A percentile compares a stretch with the other conserved stretches of the same genome.
These are phyloP conservation scores for Stentor roeselii DNA, from an alignment of 73 alveolate genomes.

Conservation along the genomic window DNA sequence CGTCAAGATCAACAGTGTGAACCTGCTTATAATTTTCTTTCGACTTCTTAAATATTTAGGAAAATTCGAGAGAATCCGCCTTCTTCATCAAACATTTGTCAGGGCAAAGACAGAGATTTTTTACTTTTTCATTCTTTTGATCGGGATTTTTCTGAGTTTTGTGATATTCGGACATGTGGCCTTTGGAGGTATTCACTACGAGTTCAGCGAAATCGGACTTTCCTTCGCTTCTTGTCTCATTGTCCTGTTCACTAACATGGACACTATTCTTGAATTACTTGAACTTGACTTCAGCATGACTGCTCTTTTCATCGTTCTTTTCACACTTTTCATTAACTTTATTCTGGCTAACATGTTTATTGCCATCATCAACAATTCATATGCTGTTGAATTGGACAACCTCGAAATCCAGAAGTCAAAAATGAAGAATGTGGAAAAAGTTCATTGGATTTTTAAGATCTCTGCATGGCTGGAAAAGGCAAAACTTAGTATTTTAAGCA, in stretches of 20 bases:
- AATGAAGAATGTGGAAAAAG: not conserved
- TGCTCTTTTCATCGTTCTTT: conserved; percentile 8
- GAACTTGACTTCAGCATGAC: not conserved
- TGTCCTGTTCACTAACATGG: conserved; percentile 20
- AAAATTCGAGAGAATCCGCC: conserved; percentile 54
- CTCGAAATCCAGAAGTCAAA: not conserved
- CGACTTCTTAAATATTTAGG: conserved; percentile 56
- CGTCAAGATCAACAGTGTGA: conserved; percentile 35
- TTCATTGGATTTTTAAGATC: not conserved
- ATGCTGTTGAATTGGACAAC: not conserved
- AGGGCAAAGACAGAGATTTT: conserved; percentile 56
- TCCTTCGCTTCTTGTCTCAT: conserved; percentile 18
- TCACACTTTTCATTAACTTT: conserved; percentile 10
- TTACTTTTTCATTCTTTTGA: conserved; percentile 55
- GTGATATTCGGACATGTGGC: conserved; percentile 54
- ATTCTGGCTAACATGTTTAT: conserved; percentile 24
- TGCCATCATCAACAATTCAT: conserved; percentile 13
- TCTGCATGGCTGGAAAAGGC: not conserved
- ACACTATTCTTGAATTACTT: not conserved
- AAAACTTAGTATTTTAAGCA: not conserved
- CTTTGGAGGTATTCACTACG: conserved; percentile 45
- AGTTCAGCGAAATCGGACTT: not conserved
- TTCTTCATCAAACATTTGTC: conserved; percentile 44
- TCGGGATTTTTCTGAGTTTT: conserved; percentile 55
- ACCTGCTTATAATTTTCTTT: conserved; percentile 44